These are phyloP conservation scores for Byssoonygena ceratinophila DNA, from an alignment of 2,329 filamentous ascomycete species.

Conservation along the genomic window DNA sequence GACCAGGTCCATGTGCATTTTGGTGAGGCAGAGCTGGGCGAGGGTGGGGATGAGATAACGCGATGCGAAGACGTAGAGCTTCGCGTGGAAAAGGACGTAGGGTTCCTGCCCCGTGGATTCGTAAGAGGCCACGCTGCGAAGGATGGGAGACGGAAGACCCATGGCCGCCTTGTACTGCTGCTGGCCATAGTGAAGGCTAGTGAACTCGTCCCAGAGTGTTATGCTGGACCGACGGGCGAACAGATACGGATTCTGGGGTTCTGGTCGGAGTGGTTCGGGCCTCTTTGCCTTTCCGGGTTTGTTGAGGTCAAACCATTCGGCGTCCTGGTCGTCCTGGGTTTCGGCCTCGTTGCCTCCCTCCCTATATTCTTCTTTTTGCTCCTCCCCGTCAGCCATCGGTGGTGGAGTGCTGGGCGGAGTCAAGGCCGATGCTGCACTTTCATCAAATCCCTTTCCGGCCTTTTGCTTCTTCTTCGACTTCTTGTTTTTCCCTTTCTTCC, in stretches of 20 bases:
- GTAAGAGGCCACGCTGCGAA: constrained; percentile 11
- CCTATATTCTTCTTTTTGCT: constrained; percentile 12
- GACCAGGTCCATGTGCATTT: constrained; percentile 31
- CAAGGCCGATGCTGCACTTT: constrained; percentile 26
- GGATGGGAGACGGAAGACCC: constrained; percentile 11
- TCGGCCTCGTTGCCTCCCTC: constrained; percentile 12
- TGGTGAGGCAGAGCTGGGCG: constrained; percentile 32
- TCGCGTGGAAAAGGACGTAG: constrained; percentile 36
- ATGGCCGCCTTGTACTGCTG: constrained; percentile 16
- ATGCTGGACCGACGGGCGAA: constrained; percentile 24
- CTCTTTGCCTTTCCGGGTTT: constrained; percentile 5
- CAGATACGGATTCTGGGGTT: constrained; percentile 26
- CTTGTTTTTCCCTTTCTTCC: constrained; percentile 25
- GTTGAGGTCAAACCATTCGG: constrained; percentile 15
- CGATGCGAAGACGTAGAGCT: constrained; percentile 36
- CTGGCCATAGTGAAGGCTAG: constrained; percentile 28
- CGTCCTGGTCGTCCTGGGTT: constrained; percentile 10
- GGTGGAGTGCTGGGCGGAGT: constrained; percentile 34
- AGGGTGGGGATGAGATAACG: constrained; percentile 34
- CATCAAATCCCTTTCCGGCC: constrained; percentile 16
- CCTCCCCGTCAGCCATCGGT: constrained; percentile 16
- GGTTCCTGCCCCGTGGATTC: constrained; percentile 18
- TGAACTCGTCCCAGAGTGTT: constrained; percentile 34
- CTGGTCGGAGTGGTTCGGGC: constrained; percentile 7
- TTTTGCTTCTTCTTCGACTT: constrained; percentile 23